Conservation (phyloP, 331 rosid species). For the Acacia concinna region DNA sequence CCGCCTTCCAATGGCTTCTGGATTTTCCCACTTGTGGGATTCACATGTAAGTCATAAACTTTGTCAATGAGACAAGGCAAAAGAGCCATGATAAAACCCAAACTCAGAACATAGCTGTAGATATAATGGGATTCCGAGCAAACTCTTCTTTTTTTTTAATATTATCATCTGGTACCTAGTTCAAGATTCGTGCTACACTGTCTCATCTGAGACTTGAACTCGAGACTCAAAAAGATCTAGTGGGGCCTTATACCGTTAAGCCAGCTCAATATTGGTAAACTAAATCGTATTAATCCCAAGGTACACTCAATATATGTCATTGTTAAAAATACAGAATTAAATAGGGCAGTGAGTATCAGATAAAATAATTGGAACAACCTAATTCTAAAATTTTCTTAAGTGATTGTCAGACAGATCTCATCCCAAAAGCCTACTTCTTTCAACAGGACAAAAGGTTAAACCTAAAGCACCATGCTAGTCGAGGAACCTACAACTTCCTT, state of each 20-base stretch:
- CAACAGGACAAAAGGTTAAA: neutral
- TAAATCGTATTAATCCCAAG: neutral
- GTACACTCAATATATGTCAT: neutral
- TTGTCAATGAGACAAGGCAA: neutral
- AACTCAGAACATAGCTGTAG: neutral
- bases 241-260: too few relatives aligned
- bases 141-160: too few relatives aligned
- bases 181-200: too few relatives aligned
- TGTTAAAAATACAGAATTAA: neutral
- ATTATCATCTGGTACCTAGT: too few relatives aligned
- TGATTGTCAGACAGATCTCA: neutral
- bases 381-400: conserved; percentile 16
- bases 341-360: neutral
- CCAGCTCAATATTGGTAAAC: too few relatives aligned
- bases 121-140: neutral
- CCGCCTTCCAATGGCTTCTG: neutral
- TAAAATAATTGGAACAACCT: conserved; percentile 15
- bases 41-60: neutral
- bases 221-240: too few relatives aligned
- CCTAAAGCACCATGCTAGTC: neutral
- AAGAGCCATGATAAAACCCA: neutral
- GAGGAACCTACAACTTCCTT: neutral
- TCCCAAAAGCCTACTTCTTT: neutral
- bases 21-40: neutral
- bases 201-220: too few relatives aligned